Evolutionary conservation across 179 eudicot genomes (phyloP).

Genomic region (Heliamphora pulchella): DNA sequence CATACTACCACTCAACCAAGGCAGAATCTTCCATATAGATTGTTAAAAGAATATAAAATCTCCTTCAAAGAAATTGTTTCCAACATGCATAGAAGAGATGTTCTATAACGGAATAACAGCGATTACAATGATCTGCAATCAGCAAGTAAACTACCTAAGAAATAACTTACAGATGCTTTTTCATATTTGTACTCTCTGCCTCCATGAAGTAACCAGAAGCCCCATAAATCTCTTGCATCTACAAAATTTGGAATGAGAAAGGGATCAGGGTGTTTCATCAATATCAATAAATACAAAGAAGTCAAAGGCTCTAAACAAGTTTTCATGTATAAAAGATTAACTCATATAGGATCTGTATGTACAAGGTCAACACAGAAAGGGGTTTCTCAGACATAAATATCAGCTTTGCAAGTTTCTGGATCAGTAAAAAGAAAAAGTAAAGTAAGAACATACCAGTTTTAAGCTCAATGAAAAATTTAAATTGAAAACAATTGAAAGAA

Average conservation of each 20-base stretch:
- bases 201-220: slow-evolving; percentile 86
- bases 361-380: not conserved
- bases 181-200: slow-evolving; percentile 42
- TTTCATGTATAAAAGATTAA: not conserved
- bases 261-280: not conserved
- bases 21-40: not conserved
- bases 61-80: not conserved
- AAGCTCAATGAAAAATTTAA: not conserved
- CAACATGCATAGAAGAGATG: not conserved
- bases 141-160: not conserved
- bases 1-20: not conserved
- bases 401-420: not conserved
- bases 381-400: slow-evolving; percentile 1
- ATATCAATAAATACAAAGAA: not conserved
- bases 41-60: not conserved
- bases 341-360: not conserved
- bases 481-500: not conserved
- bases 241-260: slow-evolving; percentile 19
- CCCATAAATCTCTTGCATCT: slow-evolving; percentile 94
- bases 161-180: slow-evolving; percentile 47
- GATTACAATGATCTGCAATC: not conserved
- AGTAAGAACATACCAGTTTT: not conserved
- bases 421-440: not conserved
- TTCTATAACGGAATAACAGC: not conserved
- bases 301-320: not conserved